Conservation (phyloP, 345 rosid genomes). For the Dipteronia sinensis region DNA sequence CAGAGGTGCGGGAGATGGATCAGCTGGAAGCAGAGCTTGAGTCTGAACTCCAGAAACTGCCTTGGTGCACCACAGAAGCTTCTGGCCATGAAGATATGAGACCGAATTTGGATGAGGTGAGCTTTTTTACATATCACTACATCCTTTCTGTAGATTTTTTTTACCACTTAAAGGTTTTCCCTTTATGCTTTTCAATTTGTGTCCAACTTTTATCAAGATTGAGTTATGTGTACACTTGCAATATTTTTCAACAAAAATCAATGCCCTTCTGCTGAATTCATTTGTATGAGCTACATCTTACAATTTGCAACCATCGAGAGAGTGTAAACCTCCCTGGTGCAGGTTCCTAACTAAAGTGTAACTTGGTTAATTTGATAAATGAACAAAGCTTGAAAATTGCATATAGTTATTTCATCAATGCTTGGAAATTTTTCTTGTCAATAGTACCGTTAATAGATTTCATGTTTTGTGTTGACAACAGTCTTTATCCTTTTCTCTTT, state of each 20-base stretch:
- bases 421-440: neutral
- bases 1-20: constrained; percentile 59
- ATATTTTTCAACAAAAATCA: neutral
- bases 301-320: neutral
- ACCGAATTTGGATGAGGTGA: constrained; percentile 43
- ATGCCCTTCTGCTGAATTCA: neutral
- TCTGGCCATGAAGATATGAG: constrained; percentile 20
- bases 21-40: constrained; percentile 80
- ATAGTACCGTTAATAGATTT: neutral
- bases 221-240: neutral
- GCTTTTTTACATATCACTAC: constrained; percentile 18
- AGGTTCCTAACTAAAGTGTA: neutral
- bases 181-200: neutral
- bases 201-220: neutral
- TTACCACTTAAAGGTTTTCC: neutral
- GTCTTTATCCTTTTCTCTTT: neutral
- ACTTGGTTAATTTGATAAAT: neutral
- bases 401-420: neutral
- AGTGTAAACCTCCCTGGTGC: neutral
- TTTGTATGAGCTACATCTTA: neutral
- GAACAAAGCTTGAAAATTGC: neutral
- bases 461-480: neutral
- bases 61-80: constrained; percentile 30
- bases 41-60: constrained; percentile 78
- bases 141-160: constrained; percentile 6